Base-by-base conservation (phyloP, 2,329 filamentous ascomycete species). In the Aspergillus pseudonomiae region DNA sequence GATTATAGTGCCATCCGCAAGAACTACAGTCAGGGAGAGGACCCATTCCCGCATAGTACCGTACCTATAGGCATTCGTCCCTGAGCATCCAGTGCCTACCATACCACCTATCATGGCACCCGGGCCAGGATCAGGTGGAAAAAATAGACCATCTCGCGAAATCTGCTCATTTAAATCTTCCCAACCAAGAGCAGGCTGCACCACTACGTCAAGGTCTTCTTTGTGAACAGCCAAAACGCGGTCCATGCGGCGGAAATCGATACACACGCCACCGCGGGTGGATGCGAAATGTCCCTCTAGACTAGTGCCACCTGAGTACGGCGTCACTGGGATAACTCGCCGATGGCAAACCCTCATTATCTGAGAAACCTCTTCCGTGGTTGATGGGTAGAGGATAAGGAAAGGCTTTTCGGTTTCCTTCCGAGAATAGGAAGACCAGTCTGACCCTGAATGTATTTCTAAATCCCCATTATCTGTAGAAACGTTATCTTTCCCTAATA, bases 21-120 rank as follows among this genome's bases (percentile, higher is more conserved):
- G 84, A 12, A 97, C 93, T 4, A 96, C 92, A 0, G 93, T 97
- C 68, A 97, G 80, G 60, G 87, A 91, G 26, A 96, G 81, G 14
- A 97, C 94, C 93, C 93, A 97, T 75, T 97, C 93, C 66, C 92
- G 89, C 93, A 97, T 97, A 2, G 93, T 97, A 66, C 93, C 94
- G 77, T 96, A 97, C 63, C 93, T 86, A 81, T 96, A 96, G 19
- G 93, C 90, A 76, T 97, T 97, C 16, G 93, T 97, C 63, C 93
- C 93, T 5, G 81, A 83, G 66, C 82, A 84, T 53, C 81, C 81
- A 11, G 82, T 84, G 11, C 81, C 81, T 12, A 84, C 79, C 82
- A 84, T 84, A 61, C 93, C 93, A 62, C 93, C 93, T 71, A 97
- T 97, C 89, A 92, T 92, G 65, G 93, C 93, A 21, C 93, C 93